phyloP scores from a whole-genome alignment of 257 asterid species.

The Nicotiana undulata region DNA sequence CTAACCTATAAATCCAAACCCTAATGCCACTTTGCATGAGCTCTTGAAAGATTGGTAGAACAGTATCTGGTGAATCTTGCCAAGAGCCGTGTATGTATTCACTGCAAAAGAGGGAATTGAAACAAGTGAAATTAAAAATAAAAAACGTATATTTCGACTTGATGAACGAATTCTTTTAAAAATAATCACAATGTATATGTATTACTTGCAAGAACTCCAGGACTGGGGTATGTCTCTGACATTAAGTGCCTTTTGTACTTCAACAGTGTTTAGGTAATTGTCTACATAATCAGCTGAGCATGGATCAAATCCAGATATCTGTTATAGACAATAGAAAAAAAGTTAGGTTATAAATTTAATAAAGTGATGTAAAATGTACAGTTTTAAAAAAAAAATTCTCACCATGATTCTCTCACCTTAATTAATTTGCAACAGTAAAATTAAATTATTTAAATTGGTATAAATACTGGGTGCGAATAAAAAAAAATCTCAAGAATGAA shows the following conservation, averaged over 20 bases:
- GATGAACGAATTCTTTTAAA: not conserved
- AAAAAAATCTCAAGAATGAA: not conserved
- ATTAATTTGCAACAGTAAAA: not conserved
- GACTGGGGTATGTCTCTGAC: conserved; percentile 31
- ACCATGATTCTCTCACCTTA: not conserved
- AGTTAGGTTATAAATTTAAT: not conserved
- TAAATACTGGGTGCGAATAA: too few species aligned
- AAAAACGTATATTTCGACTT: too few species aligned
- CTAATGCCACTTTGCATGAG: conserved; percentile 42
- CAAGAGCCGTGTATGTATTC: not conserved
- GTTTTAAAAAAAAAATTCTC: too few species aligned
- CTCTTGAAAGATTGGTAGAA: conserved; percentile 41
- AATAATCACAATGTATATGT: not conserved
- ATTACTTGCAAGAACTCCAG: conserved; percentile 49
- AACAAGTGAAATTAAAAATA: not conserved
- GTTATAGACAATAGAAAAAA: not conserved
- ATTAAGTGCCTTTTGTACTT: conserved; percentile 49
- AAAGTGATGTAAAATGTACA: not conserved
- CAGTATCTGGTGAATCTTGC: conserved; percentile 39
- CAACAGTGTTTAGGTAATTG: conserved; percentile 36
- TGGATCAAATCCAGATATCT: conserved; percentile 50
- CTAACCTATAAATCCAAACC: conserved; percentile 52
- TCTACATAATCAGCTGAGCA: conserved; percentile 31
- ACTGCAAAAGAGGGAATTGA: conserved; percentile 8
- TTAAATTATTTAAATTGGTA: not conserved